Conservation (phyloP, 78 protist genomes). For the Mastigamoeba balamuthi region DNA sequence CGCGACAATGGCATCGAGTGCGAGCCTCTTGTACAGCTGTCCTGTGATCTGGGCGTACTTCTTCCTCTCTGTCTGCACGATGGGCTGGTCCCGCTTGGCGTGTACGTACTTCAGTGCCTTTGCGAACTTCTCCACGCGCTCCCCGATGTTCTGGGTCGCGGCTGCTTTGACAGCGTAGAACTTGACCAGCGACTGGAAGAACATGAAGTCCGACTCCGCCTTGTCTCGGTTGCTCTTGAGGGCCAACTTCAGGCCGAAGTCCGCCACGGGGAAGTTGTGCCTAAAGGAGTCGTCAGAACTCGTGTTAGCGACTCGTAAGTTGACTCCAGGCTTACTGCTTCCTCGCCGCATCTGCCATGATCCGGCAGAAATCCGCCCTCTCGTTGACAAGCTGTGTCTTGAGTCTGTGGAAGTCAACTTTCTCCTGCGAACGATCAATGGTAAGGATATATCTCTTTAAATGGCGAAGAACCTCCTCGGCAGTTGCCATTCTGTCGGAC, state of each 20-base stretch:
- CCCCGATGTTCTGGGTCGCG: conserved; percentile 2
- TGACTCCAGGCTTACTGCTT: conserved; percentile 8
- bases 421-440: background rate
- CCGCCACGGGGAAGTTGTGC: conserved; percentile 35
- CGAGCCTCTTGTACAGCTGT: no score
- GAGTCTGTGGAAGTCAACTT: background rate
- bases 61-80: no score
- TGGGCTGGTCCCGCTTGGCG: conserved; percentile 18
- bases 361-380: conserved; percentile 33
- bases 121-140: conserved; percentile 30
- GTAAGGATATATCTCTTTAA: no score
- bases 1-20: no score
- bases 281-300: background rate
- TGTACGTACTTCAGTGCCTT: conserved; percentile 44
- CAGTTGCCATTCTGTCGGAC: no score
- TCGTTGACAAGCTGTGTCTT: conserved; percentile 25
- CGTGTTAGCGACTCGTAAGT: background rate
- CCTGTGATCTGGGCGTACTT: no score
- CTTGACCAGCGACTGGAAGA: conserved; percentile 36
- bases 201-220: conserved; percentile 36
- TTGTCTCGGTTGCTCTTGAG: conserved; percentile 42
- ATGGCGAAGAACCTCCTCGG: no score
- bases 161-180: conserved; percentile 38
- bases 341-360: conserved; percentile 46
- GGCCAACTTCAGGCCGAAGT: conserved; percentile 30